Evolutionary conservation across 1,139 yeast genomes (phyloP).

Genomic region (Lodderomyces beijingensis): DNA sequence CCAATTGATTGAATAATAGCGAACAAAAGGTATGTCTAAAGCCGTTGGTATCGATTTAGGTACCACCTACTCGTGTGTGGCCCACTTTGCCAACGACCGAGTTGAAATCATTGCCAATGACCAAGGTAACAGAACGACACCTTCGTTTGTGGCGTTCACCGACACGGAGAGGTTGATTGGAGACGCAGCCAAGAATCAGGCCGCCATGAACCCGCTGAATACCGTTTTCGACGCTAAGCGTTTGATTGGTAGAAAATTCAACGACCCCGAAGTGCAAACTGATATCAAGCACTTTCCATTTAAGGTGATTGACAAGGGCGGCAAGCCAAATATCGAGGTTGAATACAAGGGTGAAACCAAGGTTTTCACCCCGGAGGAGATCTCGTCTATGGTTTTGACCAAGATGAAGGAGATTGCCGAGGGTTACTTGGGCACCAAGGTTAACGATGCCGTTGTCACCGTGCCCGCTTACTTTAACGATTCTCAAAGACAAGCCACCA

Average conservation of each 20-base stretch:
- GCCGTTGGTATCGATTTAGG: conserved; percentile 86
- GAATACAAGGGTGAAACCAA: conserved; percentile 92
- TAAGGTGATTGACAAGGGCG: conserved; percentile 57
- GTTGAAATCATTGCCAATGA: conserved; percentile 61
- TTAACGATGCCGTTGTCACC: conserved; percentile 46
- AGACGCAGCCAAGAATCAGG: conserved; percentile 99
- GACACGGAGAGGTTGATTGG: conserved; percentile 97
- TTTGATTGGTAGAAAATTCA: conserved; percentile 53
- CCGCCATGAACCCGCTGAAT: conserved; percentile 94
- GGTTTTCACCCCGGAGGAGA: conserved; percentile 95
- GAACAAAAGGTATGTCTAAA: too few species aligned
- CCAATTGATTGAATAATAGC: too few species aligned
- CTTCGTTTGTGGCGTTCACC: conserved; percentile 97
- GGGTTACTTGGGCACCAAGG: conserved; percentile 37
- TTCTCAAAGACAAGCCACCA: conserved; percentile 49
- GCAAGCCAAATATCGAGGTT: conserved; percentile 89
- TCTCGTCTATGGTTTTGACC: conserved; percentile 92
- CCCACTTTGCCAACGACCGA: conserved; percentile 70
- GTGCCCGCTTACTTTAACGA: conserved; percentile 50
- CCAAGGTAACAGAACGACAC: conserved; percentile 74
- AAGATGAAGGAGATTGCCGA: conserved; percentile 50
- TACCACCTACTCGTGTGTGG: conserved; percentile 82
- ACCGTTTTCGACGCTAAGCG: conserved; percentile 98
- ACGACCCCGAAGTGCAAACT: conserved; percentile 39
- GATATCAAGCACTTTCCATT: conserved; percentile 45